These are phyloP conservation scores for Cajanus cajan DNA, from an alignment of 306 rosid genomes.

Conservation along the genomic window DNA sequence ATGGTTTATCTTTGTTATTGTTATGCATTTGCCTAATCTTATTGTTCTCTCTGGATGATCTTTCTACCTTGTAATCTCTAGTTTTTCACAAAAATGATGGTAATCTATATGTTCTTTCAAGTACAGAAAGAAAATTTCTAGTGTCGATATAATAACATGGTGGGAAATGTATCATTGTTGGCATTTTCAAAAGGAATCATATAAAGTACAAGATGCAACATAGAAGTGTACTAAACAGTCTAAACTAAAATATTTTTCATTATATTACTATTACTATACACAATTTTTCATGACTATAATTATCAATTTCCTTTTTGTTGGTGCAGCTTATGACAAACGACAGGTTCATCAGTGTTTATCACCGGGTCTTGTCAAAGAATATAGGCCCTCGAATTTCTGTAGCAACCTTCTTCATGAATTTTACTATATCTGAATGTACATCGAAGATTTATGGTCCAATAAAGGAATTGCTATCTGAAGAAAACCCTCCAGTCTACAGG, in stretches of 20 bases:
- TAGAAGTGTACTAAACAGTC: background rate
- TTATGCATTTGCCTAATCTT: background rate
- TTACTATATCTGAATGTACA: background rate
- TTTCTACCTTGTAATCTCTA: too few relatives aligned
- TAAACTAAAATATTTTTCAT: background rate
- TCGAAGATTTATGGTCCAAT: slow-evolving; percentile 42
- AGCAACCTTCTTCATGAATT: slow-evolving; percentile 16
- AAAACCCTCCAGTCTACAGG: slow-evolving; percentile 35
- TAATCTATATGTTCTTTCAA: background rate
- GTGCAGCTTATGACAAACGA: slow-evolving; percentile 43
- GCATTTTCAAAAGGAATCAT: background rate
- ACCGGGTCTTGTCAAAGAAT: slow-evolving; percentile 25
- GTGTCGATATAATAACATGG: background rate
- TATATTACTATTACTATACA: background rate
- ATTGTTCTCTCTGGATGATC: background rate
- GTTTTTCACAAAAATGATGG: too few relatives aligned
- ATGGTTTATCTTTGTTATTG: background rate
- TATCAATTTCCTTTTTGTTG: background rate
- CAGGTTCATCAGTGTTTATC: slow-evolving; percentile 32
- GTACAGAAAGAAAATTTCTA: too few relatives aligned
- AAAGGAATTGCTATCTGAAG: slow-evolving; percentile 28
- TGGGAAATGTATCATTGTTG: background rate
- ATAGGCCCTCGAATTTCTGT: slow-evolving; percentile 42
- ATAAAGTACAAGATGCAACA: background rate
- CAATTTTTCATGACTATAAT: background rate